These are phyloP conservation scores for Mycothermus thermophilus DNA, from an alignment of 495 filamentous ascomycete genomes.

Conservation along the genomic window DNA sequence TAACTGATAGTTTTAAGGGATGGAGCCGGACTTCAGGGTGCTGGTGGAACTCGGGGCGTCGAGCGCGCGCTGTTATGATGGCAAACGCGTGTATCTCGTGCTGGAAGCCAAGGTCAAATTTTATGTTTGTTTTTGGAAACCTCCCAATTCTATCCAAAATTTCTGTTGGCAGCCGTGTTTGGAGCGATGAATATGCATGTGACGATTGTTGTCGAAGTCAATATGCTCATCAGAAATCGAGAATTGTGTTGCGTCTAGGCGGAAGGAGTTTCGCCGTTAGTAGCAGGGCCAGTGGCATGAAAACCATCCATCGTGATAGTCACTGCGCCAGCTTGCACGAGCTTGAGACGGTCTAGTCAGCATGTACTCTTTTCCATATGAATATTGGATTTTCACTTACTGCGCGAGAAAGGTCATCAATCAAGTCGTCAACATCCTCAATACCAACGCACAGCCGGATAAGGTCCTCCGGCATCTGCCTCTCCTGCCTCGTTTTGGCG, in stretches of 20 bases:
- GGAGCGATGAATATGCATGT: not conserved
- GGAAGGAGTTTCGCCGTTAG: constrained; percentile 6
- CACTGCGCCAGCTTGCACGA: constrained; percentile 88
- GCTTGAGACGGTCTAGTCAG: constrained; percentile 34
- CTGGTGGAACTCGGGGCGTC: not conserved
- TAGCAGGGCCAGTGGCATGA: constrained; percentile 33
- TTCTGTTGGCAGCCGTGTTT: not conserved
- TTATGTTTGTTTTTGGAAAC: constrained; percentile 5
- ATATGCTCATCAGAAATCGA: not conserved
- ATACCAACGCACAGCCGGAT: constrained; percentile 94
- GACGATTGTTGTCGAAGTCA: not conserved
- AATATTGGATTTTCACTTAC: constrained; percentile 42
- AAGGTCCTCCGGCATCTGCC: constrained; percentile 89
- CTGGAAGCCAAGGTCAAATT: too few species aligned
- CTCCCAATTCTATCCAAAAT: constrained; percentile 1
- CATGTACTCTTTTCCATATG: too few species aligned
- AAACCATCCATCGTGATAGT: constrained; percentile 69
- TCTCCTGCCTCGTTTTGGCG: constrained; percentile 76
- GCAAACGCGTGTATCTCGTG: not conserved
- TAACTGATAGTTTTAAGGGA: not conserved
- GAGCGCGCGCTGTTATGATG: not conserved
- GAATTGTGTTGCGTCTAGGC: constrained; percentile 3
- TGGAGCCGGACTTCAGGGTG: not conserved
- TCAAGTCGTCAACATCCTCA: constrained; percentile 82
- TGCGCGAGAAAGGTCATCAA: constrained; percentile 81